Percentiles rank a stretch among this genome's conserved stretches.
Evolutionary conservation across 768 basidiomycete genomes (phyloP).

Genomic region (Strobilomyces echinocephalus): DNA sequence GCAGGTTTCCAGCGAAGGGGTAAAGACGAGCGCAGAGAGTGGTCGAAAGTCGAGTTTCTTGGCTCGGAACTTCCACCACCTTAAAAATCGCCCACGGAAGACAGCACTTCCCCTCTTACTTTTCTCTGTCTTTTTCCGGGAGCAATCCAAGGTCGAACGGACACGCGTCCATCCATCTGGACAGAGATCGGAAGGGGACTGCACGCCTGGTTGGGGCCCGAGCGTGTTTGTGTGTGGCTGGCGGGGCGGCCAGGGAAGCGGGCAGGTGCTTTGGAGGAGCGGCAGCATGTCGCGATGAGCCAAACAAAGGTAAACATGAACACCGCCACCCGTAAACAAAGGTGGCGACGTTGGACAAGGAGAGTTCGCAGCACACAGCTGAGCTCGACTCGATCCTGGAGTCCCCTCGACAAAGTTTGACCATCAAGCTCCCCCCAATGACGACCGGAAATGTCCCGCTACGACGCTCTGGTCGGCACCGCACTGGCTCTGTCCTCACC

Average conservation of each 20-base stretch:
- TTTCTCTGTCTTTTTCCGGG: slow-evolving; percentile 7
- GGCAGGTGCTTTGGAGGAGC: slow-evolving; percentile 24
- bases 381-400: slow-evolving; percentile 16
- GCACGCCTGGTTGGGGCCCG: background rate
- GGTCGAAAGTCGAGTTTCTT: slow-evolving; percentile 29
- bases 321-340: slow-evolving; percentile 33
- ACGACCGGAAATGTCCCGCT: slow-evolving; percentile 6
- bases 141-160: background rate
- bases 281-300: slow-evolving; percentile 9
- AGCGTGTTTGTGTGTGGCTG: slow-evolving; percentile 8
- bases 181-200: background rate
- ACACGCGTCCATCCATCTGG: background rate
- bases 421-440: slow-evolving; percentile 24
- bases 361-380: slow-evolving; percentile 18
- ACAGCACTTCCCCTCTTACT: background rate
- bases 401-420: slow-evolving; percentile 17
- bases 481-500: slow-evolving; percentile 18
- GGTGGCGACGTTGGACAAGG: slow-evolving; percentile 19
- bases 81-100: slow-evolving; percentile 9
- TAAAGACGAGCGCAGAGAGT: slow-evolving; percentile 17
- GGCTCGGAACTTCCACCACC: slow-evolving; percentile 33
- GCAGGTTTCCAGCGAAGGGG: slow-evolving; percentile 21
- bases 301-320: slow-evolving; percentile 28
- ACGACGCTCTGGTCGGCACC: slow-evolving; percentile 26
- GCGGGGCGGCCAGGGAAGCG: slow-evolving; percentile 21